Evolutionary conservation across 495 filamentous ascomycete genomes (phyloP), one percentile per base, ranked within the genome.

Genomic region (Gamarada debralockiae): DNA sequence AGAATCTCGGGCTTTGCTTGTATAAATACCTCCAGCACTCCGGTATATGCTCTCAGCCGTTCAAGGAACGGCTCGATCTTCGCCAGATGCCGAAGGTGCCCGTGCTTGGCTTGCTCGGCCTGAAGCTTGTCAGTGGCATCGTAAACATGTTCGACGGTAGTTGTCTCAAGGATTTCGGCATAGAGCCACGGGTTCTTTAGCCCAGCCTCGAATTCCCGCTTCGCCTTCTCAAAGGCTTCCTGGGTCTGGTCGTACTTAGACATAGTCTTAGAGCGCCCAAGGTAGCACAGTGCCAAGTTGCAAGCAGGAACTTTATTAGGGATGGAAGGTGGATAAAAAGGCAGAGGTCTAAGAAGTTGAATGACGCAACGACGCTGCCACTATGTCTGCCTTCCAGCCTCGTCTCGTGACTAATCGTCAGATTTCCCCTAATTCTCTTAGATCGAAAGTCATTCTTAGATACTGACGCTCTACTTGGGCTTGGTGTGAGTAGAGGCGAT

Each of bases 1-100:
- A 70, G 44, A 33, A 70, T 48, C 3, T 68, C 62, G 9, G 67
- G 58, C 36, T 68, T 66, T 15, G 47, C 59, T 52, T 70, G 67
- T n/a, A 65, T 52, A 42, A 68, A 70, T 0, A 55, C 54, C 7
- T 65, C 59, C 31, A 70, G 61, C 4, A 52, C 59, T 21, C 41
- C 52, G 6, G 52, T 20, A 40, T 68, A 70, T 9, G 52, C 43
- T 38, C 38, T 23, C 7, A 70, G 59, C n/a, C 60, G 21, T 1
- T 63, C 37, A 2, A 70, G 53, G 40, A 55, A 68, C 9, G 67
- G 67, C 33, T 59, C 12, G 24, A 69, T 67, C 48, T 58, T 67
- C 4, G 27, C 9, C 40, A 69, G 22, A 39, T 64, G 24, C 14
- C 61, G 65, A 20, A 62, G 31, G 17, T 23, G 34, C 21, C 58